Evolutionary conservation across 352 stramenopile species (phyloP).

Genomic region (Pythium aquatile): DNA sequence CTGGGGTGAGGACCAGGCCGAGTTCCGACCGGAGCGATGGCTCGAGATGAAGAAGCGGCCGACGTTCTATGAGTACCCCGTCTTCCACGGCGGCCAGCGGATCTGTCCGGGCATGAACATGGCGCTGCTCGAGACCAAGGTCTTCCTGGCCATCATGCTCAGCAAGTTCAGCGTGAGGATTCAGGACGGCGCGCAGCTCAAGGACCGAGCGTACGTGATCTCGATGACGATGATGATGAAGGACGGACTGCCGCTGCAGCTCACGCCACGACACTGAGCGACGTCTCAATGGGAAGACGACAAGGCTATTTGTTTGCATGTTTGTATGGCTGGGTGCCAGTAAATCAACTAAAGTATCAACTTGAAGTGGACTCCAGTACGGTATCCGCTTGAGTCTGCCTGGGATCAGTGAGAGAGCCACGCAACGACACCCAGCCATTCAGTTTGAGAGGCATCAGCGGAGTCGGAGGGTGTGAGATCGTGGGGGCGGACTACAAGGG

Average conservation of each 20-base stretch:
- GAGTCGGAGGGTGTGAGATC: not conserved
- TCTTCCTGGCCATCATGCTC: constrained; percentile 50
- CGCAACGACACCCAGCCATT: not conserved
- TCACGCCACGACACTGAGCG: constrained; percentile 2
- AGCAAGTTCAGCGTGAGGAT: constrained; percentile 43
- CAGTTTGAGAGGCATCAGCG: not conserved
- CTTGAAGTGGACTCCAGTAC: too few relatives aligned
- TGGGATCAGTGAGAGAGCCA: not conserved
- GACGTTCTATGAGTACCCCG: constrained; percentile 61
- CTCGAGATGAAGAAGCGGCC: constrained; percentile 55
- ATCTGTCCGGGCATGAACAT: constrained; percentile 74
- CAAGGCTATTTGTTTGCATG: not conserved
- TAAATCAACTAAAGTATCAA: too few relatives aligned
- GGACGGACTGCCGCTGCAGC: constrained; percentile 13
- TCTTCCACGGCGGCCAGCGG: constrained; percentile 64
- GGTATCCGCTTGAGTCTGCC: too few relatives aligned
- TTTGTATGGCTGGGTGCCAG: too few relatives aligned
- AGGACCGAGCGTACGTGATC: constrained; percentile 48
- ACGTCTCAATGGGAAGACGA: too few relatives aligned
- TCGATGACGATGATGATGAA: constrained; percentile 17
- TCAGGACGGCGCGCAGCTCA: constrained; percentile 29
- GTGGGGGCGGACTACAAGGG: not conserved
- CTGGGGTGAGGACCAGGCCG: constrained; percentile 48
- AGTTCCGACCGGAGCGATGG: constrained; percentile 70
- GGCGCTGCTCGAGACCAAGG: constrained; percentile 58